Percentiles rank a stretch among this genome's conserved stretches.
phyloP scores from a whole-genome alignment of 73 alveolate species.

The Breviolum minutum region DNA sequence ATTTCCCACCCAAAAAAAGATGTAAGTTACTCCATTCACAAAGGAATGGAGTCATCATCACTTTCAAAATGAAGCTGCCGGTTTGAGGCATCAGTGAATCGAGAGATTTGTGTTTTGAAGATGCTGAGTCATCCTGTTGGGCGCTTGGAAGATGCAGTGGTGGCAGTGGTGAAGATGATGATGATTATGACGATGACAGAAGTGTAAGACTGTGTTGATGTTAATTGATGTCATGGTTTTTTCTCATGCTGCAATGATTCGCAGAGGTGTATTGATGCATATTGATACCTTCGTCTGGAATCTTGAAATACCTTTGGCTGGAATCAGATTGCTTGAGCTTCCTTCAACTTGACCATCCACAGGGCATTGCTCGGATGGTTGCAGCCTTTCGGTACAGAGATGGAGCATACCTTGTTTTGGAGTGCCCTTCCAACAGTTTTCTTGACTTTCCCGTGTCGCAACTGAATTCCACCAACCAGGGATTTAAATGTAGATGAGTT shows the following conservation, averaged over 20 bases:
- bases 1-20: too few species aligned
- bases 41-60: not conserved
- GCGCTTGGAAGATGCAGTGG: not conserved
- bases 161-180: not conserved
- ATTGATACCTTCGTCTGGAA: too few species aligned
- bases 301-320: not conserved
- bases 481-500: too few species aligned
- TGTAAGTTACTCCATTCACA: too few species aligned
- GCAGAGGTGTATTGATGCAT: too few species aligned
- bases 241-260: too few species aligned
- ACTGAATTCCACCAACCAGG: too few species aligned
- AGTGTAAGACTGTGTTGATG: too few species aligned
- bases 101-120: slow-evolving; percentile 88
- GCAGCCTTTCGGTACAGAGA: slow-evolving; percentile 90
- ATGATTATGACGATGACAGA: too few species aligned
- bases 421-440: not conserved
- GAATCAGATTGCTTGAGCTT: not conserved
- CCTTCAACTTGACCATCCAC: not conserved
- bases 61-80: not conserved
- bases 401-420: slow-evolving; percentile 72
- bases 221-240: too few species aligned
- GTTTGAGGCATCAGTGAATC: slow-evolving; percentile 76
- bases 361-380: slow-evolving; percentile 94
- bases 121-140: slow-evolving; percentile 90
- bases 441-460: too few species aligned